phyloP scores from a whole-genome alignment of 2,329 filamentous ascomycete genomes.

The Reticulascus tulasneorum region DNA sequence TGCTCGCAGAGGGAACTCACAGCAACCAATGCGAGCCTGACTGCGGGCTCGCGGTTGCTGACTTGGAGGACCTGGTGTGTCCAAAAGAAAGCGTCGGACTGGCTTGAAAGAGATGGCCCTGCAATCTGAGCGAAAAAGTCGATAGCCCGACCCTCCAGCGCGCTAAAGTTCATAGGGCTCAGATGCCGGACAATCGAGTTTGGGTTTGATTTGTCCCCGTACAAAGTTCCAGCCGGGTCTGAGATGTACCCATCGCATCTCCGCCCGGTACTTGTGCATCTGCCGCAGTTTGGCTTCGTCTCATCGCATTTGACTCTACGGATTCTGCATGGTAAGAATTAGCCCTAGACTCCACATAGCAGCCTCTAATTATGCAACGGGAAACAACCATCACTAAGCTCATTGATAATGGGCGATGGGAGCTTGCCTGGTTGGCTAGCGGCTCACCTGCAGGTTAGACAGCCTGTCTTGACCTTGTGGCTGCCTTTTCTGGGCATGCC shows the following conservation, averaged over 20 bases:
- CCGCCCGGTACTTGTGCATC: slow-evolving; percentile 52
- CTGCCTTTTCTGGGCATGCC: slow-evolving; percentile 10
- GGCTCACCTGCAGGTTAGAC: slow-evolving; percentile 53
- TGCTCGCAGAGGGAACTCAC: slow-evolving; percentile 43
- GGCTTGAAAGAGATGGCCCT: slow-evolving; percentile 6
- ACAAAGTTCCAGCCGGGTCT: not conserved
- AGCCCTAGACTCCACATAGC: too few species aligned
- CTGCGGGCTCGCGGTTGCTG: slow-evolving; percentile 38
- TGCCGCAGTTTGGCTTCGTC: slow-evolving; percentile 45
- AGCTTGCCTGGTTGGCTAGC: too few species aligned
- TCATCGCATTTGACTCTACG: slow-evolving; percentile 57
- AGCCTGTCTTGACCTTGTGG: slow-evolving; percentile 43
- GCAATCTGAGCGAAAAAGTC: slow-evolving; percentile 11
- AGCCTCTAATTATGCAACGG: too few species aligned
- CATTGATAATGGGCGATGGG: too few species aligned
- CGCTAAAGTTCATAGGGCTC: not conserved
- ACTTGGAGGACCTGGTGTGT: slow-evolving; percentile 40
- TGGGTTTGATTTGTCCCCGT: too few species aligned
- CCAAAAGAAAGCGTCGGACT: slow-evolving; percentile 32
- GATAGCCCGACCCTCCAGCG: slow-evolving; percentile 3
- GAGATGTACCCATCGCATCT: slow-evolving; percentile 56
- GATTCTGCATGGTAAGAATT: slow-evolving; percentile 34
- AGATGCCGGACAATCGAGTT: too few species aligned
- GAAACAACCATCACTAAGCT: too few species aligned
- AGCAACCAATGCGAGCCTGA: slow-evolving; percentile 47